A percentile compares a stretch with the other conserved stretches of the same genome.
Evolutionary conservation across 2,329 filamentous ascomycete genomes (phyloP).

Genomic region (Cercospora zeae-maydis): DNA sequence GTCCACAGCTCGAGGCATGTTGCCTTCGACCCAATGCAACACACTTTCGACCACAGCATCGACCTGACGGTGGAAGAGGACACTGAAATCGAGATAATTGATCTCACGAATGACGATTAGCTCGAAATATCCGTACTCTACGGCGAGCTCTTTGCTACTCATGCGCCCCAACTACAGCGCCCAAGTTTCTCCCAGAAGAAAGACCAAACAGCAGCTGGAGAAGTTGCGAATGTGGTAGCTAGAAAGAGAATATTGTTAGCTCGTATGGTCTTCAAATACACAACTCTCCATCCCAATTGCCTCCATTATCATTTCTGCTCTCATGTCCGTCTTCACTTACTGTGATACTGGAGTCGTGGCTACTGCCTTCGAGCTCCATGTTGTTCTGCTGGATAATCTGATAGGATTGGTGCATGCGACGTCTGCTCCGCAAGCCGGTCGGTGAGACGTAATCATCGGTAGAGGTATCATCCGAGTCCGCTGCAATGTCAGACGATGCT

Average conservation of each 20-base stretch:
- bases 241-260: not conserved
- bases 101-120: too few species aligned
- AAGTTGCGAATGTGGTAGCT: constrained; percentile 31
- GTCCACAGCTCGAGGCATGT: not conserved
- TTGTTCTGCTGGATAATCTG: constrained; percentile 62
- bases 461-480: constrained; percentile 26
- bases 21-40: not conserved
- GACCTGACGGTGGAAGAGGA: not conserved
- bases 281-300: not conserved
- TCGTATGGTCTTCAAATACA: not conserved
- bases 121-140: not conserved
- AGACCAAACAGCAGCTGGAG: constrained; percentile 29
- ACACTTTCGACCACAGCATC: not conserved
- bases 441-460: constrained; percentile 40
- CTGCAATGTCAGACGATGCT: constrained; percentile 30
- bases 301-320: not conserved
- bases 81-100: not conserved
- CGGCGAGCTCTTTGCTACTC: not conserved
- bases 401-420: constrained; percentile 58
- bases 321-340: constrained; percentile 25
- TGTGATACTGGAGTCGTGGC: constrained; percentile 56
- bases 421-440: constrained; percentile 53
- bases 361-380: constrained; percentile 55
- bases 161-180: not conserved
- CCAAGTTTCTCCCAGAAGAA: not conserved